A percentile compares a stretch with the other conserved stretches of the same genome.
Evolutionary conservation across 1,284 basidiomycete species (phyloP).

Genomic region (Microbotryum intermedium): DNA sequence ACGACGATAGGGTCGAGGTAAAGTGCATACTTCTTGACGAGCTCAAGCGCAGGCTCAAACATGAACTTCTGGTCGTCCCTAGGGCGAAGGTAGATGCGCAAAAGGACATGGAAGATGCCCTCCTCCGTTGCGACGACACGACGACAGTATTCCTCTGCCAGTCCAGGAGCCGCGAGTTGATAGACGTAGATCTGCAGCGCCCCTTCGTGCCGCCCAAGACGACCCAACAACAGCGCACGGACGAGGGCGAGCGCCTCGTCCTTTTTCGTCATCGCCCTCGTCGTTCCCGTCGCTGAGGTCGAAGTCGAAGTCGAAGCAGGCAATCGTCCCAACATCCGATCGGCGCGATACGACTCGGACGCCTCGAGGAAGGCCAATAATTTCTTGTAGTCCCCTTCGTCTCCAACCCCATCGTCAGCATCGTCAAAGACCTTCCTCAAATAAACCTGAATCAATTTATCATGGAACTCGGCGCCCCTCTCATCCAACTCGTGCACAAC

Average conservation of each 20-base stretch:
- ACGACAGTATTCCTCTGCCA: conserved; percentile 91
- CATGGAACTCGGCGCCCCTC: conserved; percentile 61
- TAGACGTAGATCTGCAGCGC: conserved; percentile 90
- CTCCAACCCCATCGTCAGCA: conserved; percentile 46
- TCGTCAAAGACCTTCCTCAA: conserved; percentile 51
- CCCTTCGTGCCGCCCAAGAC: conserved; percentile 81
- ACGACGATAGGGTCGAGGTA: conserved; percentile 71
- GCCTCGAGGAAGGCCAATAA: conserved; percentile 67
- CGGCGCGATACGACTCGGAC: conserved; percentile 64
- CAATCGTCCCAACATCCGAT: conserved; percentile 66
- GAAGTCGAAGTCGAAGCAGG: conserved; percentile 45
- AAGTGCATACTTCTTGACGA: conserved; percentile 73
- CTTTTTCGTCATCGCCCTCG: no score
- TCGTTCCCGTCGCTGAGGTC: conserved; percentile 49
- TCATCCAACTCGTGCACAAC: conserved; percentile 69
- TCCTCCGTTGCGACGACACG: conserved; percentile 55
- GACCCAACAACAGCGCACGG: conserved; percentile 78
- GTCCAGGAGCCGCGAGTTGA: conserved; percentile 64
- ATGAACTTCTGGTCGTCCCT: conserved; percentile 44
- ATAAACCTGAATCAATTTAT: conserved; percentile 79
- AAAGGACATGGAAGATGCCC: conserved; percentile 68
- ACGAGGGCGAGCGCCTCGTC: conserved; percentile 61
- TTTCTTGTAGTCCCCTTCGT: conserved; percentile 53
- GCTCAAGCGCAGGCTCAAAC: conserved; percentile 66
- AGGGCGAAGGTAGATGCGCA: conserved; percentile 79